Base-by-base conservation (phyloP, 2,329 filamentous ascomycete genomes). In the Hymenotorrendiella dingleyae region DNA sequence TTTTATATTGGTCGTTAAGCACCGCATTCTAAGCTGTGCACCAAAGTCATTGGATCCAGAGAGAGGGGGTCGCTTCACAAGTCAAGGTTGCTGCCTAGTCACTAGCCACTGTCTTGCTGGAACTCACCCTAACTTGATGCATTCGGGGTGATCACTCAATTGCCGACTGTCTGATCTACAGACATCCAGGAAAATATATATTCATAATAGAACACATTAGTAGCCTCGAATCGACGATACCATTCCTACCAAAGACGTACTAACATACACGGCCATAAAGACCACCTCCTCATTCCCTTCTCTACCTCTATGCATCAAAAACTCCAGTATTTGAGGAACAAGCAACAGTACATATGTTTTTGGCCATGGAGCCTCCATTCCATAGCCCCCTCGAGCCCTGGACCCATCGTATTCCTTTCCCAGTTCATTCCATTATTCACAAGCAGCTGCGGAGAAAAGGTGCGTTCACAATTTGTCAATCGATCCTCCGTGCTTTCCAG, bases 271-370 rank as follows among this genome's bases (percentile, higher is more conserved):
- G 52, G 54, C 44, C 52, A 48, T 40, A 48, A 42, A 45, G 52
- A 51, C 54, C 57, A 48, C 51, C 19, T 20, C 47, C 52, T 45
- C 50, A 39, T 48, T 48, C 32, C 47, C 53, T 45, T 49, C 54
- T 60, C 49, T 57, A 54, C 55, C 52, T 56, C 54, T 59, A 60
- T 61, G 57, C 58, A 56, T 56, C 47, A 53, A 50, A 53, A 60
- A 59, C 57, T 54, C 59, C 56, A 52, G 48, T 50, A 53, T 49
- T 49, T 46, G 42, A 48, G 46, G 48, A 52, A 49, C 48, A 51
- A 54, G 43, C 50, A 54, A 56, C 46, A 56, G 47, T 58, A 58
- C 55, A 61, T 41, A 58, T 54, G 51, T 56, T 60, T 56, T 56
- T 44, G 42, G 36, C 53, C 39, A 53, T 52, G 49, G 32, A 45